These are phyloP conservation scores for Colletotrichum phormii DNA, from an alignment of 2,329 filamentous ascomycete species.

Conservation along the genomic window DNA sequence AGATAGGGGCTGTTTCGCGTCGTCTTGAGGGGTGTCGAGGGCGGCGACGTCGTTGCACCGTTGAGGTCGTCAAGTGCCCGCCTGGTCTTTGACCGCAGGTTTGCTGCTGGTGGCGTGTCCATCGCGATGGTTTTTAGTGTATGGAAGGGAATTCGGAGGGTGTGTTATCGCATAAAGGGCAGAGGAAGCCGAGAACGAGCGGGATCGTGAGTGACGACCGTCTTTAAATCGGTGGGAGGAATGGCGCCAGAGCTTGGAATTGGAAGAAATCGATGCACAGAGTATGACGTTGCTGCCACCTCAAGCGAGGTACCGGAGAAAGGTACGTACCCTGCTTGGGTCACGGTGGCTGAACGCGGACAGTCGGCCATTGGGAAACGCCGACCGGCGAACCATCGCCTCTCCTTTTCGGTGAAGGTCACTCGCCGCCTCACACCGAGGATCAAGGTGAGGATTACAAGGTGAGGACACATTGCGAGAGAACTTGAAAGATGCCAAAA, in stretches of 20 bases:
- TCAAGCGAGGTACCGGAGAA: neutral
- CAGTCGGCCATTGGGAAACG: neutral
- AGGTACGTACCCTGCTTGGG: constrained; percentile 9
- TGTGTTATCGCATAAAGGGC: constrained; percentile 31
- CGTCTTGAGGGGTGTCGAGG: constrained; percentile 33
- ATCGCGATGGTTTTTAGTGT: constrained; percentile 7
- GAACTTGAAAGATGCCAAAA: neutral
- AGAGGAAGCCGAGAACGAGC: neutral
- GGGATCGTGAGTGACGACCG: neutral
- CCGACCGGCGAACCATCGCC: constrained; percentile 14
- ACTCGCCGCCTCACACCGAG: constrained; percentile 1
- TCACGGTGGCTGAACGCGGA: neutral
- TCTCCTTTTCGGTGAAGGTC: neutral
- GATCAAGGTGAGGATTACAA: neutral
- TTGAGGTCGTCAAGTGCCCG: constrained; percentile 36
- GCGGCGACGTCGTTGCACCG: constrained; percentile 22
- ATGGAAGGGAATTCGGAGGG: neutral
- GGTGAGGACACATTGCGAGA: constrained; percentile 28
- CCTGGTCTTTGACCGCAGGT: constrained; percentile 35
- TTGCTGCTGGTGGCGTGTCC: constrained; percentile 36
- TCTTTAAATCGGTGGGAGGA: constrained; percentile 14
- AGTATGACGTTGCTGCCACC: constrained; percentile 34
- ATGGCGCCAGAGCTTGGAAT: constrained; percentile 20
- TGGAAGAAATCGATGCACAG: constrained; percentile 28
- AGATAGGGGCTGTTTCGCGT: constrained; percentile 68